phyloP scores from a whole-genome alignment of 192 early-diverging fungal genomes.

The Entomortierella parvispora region DNA sequence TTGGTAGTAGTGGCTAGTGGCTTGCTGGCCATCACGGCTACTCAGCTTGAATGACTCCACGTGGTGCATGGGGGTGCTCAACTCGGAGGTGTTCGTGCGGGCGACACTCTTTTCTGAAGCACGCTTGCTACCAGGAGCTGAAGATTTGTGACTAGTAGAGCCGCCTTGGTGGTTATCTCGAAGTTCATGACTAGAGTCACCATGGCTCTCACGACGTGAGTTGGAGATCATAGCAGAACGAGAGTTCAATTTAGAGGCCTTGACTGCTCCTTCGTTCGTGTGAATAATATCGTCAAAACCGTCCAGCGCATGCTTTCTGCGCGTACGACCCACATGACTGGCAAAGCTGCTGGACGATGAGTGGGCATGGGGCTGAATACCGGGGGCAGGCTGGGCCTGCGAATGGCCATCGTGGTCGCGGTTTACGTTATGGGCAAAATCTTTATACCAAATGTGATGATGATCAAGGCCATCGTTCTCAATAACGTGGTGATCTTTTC shows the following conservation, averaged over 20 bases:
- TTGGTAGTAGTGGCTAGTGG: conserved; percentile 3
- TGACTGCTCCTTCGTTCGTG: no score
- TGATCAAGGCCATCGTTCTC: conserved; percentile 21
- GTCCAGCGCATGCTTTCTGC: no score
- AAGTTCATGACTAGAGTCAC: no score
- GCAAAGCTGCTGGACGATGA: no score
- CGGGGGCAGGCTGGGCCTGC: neutral
- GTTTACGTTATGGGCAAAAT: neutral
- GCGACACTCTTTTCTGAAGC: neutral
- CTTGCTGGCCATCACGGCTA: neutral
- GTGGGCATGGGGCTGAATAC: no score
- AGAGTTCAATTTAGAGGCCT: no score
- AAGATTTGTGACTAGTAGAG: no score
- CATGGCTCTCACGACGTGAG: no score
- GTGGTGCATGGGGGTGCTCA: conserved; percentile 7
- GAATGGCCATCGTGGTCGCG: neutral
- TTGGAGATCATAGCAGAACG: no score
- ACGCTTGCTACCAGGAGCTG: neutral
- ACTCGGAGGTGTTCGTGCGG: neutral
- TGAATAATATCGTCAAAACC: no score
- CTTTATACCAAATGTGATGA: conserved; percentile 32
- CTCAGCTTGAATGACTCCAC: neutral
- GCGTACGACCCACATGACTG: no score
- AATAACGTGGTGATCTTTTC: conserved; percentile 10
- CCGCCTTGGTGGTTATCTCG: no score